Conservation (phyloP, 371 early-diverging fungal genomes). For the Chytridiales sp. region DNA sequence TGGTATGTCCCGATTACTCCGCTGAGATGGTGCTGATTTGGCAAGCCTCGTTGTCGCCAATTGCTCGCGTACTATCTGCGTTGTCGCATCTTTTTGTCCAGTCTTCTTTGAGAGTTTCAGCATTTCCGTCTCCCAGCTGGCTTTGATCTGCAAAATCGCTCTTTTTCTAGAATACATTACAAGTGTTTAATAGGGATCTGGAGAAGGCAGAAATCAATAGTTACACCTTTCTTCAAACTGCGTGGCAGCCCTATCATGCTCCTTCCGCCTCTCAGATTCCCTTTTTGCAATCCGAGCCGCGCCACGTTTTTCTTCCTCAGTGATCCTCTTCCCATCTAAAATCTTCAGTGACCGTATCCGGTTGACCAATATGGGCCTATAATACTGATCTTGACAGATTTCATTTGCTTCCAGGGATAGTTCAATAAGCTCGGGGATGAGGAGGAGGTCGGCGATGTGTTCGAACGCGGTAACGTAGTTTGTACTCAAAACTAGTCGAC, state of each 20-base stretch:
- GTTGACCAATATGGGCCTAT: slow-evolving; percentile 36
- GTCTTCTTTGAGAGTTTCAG: too few species aligned
- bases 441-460: slow-evolving; percentile 22
- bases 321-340: slow-evolving; percentile 40
- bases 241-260: slow-evolving; percentile 27
- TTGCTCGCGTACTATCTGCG: slow-evolving; percentile 2
- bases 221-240: slow-evolving; percentile 37
- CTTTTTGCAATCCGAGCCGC: slow-evolving; percentile 34
- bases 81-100: too few species aligned
- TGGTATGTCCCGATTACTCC: neutral
- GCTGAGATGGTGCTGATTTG: slow-evolving; percentile 6
- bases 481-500: slow-evolving; percentile 29
- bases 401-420: slow-evolving; percentile 38
- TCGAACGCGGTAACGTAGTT: slow-evolving; percentile 35
- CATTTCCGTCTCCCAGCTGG: slow-evolving; percentile 25
- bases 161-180: slow-evolving; percentile 1
- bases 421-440: slow-evolving; percentile 20
- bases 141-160: slow-evolving; percentile 19
- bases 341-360: slow-evolving; percentile 28
- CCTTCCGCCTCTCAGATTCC: slow-evolving; percentile 37
- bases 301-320: slow-evolving; percentile 41
- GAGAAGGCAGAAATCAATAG: slow-evolving; percentile 5
- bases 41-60: neutral
- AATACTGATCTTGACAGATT: slow-evolving; percentile 25
- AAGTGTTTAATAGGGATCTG: neutral